Base-by-base conservation (phyloP, 805 yeast genomes). In the Ogataea zsoltii region DNA sequence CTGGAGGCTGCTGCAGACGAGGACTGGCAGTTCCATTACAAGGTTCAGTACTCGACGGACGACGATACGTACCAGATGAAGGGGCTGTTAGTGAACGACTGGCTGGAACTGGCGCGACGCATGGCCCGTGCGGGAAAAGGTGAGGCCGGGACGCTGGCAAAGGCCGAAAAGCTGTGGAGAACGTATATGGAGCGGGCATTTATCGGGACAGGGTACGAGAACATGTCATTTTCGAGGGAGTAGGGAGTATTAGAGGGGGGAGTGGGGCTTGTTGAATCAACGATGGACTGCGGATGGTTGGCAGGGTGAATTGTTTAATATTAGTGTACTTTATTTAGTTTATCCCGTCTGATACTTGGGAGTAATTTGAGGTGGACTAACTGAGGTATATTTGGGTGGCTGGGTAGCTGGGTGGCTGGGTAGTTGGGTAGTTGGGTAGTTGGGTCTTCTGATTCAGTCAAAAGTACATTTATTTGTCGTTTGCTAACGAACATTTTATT, bases 31-130 rank as follows among this genome's bases (percentile, higher is more conserved):
- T 85, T 87, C 53, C 68, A 63, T 6, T 88, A 73, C 58, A 77
- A 82, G 54, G 66, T 83, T 15, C 92, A 88, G 56, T 88, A 88
- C 55, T 65, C 81, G 2, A 85, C 94, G 0, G 82, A 79, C 45
- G 85, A 82, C 44, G 67, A 72, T 10, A 68, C 75, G n/a, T 82
- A 78, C 56, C 62, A 68, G 15, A 68, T 85, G 80, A 57, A 75
- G 15, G 63, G 74, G 16, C 68, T 86, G 34, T 63, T 83, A 11
- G 91, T 83, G 3, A 66, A 71, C 14, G 84, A 80, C 54, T 88
- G 86, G 81, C 55, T 88, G 17, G 65, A 72, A 21, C 60, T 81
- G 16, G 89, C 83, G 3, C 69, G 81, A 38, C 65, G 67, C 28
- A 62, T 85, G 41, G 83, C 82, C 1, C 25, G 5, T 21, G 25